Percentiles rank a stretch among this genome's conserved stretches.
These are phyloP conservation scores for Exophiala xenobiotica DNA, from an alignment of 2,329 filamentous ascomycete species.

Conservation along the genomic window DNA sequence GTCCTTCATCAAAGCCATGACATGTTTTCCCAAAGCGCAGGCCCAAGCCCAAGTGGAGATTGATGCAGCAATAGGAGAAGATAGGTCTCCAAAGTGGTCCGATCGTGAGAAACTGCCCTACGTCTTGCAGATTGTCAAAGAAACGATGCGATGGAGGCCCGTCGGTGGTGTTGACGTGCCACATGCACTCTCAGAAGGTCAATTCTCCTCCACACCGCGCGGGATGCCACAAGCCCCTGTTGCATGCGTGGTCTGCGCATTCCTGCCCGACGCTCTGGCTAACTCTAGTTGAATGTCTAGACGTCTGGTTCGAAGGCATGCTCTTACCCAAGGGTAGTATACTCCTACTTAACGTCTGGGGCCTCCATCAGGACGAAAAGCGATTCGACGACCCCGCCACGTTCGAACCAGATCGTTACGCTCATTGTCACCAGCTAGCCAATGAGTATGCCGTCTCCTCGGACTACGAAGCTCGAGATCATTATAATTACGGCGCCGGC, in stretches of 20 bases:
- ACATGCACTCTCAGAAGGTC: slow-evolving; percentile 43
- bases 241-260: too few relatives aligned
- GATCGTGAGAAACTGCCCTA: slow-evolving; percentile 41
- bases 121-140: slow-evolving; percentile 39
- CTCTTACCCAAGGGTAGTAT: slow-evolving; percentile 49
- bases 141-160: slow-evolving; percentile 38
- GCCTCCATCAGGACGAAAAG: slow-evolving; percentile 36
- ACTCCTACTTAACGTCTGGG: slow-evolving; percentile 20
- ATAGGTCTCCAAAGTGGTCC: slow-evolving; percentile 36
- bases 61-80: slow-evolving; percentile 40
- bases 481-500: slow-evolving; percentile 34
- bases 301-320: slow-evolving; percentile 49
- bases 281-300: slow-evolving; percentile 46
- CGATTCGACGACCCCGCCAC: slow-evolving; percentile 31
- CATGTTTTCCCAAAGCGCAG: slow-evolving; percentile 50
- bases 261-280: too few relatives aligned
- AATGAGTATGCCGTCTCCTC: slow-evolving; percentile 36
- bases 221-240: too few relatives aligned
- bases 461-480: slow-evolving; percentile 30
- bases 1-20: slow-evolving; percentile 51
- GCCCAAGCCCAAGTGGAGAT: slow-evolving; percentile 45
- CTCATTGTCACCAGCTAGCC: slow-evolving; percentile 31
- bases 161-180: slow-evolving; percentile 36
- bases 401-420: slow-evolving; percentile 35
- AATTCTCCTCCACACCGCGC: too few relatives aligned